Evolutionary conservation across 495 filamentous ascomycete genomes (phyloP), one percentile per base, ranked within the genome.

Genomic region (Aspergillus affinis): DNA sequence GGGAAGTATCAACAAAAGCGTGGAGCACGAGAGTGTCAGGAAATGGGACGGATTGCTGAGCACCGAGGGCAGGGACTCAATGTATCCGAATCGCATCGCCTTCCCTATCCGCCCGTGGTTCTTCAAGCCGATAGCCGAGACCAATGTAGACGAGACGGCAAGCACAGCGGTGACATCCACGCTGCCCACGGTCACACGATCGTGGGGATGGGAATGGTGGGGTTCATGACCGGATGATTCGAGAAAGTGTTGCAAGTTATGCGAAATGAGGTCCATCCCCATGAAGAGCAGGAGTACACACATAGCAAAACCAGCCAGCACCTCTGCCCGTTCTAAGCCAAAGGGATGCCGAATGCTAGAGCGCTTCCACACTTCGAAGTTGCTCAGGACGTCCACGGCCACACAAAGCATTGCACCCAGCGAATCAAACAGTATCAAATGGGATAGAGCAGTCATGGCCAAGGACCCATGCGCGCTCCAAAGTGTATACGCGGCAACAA

Each of bases 291-390:
- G 85, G 49, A 96, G 88, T 17, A 98, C 87, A 58, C 91, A 92
- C 88, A 97, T 92, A 32, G 92, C 94, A 59, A 98, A 97, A n/a
- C 94, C 94, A 49, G 92, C 92, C 3, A 98, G 80, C 1, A 98
- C 93, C 68, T 98, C 94, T 48, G 90, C 89, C 47, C 94, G 85
- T 70, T 96, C 91, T 9, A 97, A 80, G 18, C 89, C 94, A 69
- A 98, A 98, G 6, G 94, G 95, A 74, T 98, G 93, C 4, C 90
- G 87, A 59, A 98, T 90, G 61, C 86, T 93, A 54, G 90, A 93
- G 46, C 94, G 84, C 59, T 91, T 93, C 95, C 95, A 98, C 4
- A 97, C 93, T 69, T 97, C 93, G 65, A 98, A 98, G 72, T 98
- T 98, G 30, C 88, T 84, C 30, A 96, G 81, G 0, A 98, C 90